Percentiles rank a stretch among this genome's conserved stretches.
Evolutionary conservation across 225 moss, liverwort and hornwort species (phyloP).

Genomic region (Polytrichum commune): DNA sequence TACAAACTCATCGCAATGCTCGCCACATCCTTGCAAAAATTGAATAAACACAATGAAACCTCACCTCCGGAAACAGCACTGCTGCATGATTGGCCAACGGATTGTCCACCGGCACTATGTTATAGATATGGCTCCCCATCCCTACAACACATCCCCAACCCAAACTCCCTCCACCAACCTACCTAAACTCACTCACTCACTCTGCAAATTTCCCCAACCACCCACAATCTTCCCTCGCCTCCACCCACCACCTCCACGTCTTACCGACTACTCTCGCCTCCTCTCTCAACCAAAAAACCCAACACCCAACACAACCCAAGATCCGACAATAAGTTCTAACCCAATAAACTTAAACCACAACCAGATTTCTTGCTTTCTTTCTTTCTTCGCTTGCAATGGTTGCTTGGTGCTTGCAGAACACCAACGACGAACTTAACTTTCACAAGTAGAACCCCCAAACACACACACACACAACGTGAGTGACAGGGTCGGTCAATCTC

Average conservation of each 20-base stretch:
- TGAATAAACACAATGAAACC: background rate
- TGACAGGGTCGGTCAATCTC: too few species aligned
- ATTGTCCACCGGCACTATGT: constrained; percentile 86
- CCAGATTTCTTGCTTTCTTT: too few species aligned
- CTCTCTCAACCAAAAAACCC: background rate
- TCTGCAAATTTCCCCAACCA: constrained; percentile 4
- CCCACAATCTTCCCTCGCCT: background rate
- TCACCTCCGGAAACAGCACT: constrained; percentile 68
- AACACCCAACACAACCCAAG: background rate
- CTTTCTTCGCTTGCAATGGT: too few species aligned
- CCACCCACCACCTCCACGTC: background rate
- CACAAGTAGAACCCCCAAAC: too few species aligned
- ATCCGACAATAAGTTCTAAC: too few species aligned
- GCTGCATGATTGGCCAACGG: constrained; percentile 57
- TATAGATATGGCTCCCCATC: constrained; percentile 60
- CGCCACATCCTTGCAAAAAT: background rate
- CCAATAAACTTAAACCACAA: too few species aligned
- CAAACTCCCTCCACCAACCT: background rate
- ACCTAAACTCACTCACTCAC: background rate
- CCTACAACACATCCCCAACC: constrained; percentile 25
- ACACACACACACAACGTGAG: too few species aligned
- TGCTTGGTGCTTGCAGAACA: too few species aligned
- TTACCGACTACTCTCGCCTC: background rate
- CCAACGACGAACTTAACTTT: too few species aligned
- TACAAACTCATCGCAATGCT: background rate